These are phyloP conservation scores for Trichoderma koningii DNA, from an alignment of 2,329 filamentous ascomycete genomes.

Conservation along the genomic window DNA sequence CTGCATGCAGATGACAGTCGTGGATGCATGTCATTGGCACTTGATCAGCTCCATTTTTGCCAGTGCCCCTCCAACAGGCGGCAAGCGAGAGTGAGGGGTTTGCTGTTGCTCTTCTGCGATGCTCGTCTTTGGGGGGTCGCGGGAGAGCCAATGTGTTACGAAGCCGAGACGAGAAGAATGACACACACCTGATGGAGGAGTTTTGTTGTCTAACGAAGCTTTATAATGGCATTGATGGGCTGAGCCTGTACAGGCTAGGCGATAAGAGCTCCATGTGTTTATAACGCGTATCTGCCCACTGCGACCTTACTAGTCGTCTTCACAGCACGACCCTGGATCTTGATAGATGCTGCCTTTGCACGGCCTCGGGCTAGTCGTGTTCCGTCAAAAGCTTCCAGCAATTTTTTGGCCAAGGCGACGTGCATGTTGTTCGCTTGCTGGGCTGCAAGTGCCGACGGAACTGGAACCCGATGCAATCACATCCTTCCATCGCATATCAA, in stretches of 20 bases:
- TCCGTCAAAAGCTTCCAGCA: neutral
- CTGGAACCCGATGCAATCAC: neutral
- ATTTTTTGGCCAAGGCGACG: conserved; percentile 1
- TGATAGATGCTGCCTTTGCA: neutral
- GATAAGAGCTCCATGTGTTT: conserved; percentile 4
- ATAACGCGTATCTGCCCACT: conserved; percentile 5
- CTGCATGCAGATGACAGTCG: conserved; percentile 27
- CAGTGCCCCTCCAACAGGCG: conserved; percentile 21
- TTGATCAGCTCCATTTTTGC: conserved; percentile 25
- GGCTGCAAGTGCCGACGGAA: conserved; percentile 14
- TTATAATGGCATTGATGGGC: conserved; percentile 9
- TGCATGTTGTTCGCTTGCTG: neutral
- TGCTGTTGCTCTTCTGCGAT: conserved; percentile 3
- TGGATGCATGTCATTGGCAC: conserved; percentile 29
- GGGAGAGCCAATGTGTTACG: neutral
- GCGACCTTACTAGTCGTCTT: neutral
- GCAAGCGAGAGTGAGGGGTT: conserved; percentile 26
- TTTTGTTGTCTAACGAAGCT: conserved; percentile 20
- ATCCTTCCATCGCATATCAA: neutral
- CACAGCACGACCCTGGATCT: neutral
- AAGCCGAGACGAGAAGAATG: neutral
- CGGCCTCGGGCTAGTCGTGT: no score
- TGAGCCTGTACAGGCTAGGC: conserved; percentile 5
- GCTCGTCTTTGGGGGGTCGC: neutral
- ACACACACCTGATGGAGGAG: neutral